Evolutionary conservation across 1,139 yeast species (phyloP).

Genomic region (Nakaseomyces glabratus): DNA sequence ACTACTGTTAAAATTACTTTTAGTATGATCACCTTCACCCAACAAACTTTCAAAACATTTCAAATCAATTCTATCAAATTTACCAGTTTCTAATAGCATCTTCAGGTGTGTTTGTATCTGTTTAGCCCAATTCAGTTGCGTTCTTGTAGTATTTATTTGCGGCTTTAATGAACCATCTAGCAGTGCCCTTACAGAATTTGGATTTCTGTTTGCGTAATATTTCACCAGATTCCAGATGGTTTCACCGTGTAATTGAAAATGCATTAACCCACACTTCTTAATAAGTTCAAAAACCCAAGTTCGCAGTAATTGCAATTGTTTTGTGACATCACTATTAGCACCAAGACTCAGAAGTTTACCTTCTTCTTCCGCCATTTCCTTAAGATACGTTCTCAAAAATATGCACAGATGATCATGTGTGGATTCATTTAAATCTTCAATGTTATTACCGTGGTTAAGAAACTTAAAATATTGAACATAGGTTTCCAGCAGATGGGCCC

Average conservation of each 20-base stretch:
- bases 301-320: conserved; percentile 43
- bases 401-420: conserved; percentile 50
- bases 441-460: conserved; percentile 31
- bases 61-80: conserved; percentile 39
- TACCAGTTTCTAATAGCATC: conserved; percentile 37
- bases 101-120: conserved; percentile 35
- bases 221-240: conserved; percentile 54
- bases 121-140: conserved; percentile 23
- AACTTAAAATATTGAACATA: conserved; percentile 46
- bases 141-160: conserved; percentile 25
- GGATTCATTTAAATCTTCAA: conserved; percentile 38
- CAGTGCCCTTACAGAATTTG: conserved; percentile 42
- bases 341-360: conserved; percentile 58
- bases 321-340: conserved; percentile 55
- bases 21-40: conserved; percentile 18
- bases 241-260: conserved; percentile 49
- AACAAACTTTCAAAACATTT: conserved; percentile 38
- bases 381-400: conserved; percentile 48
- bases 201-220: conserved; percentile 42
- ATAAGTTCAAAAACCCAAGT: conserved; percentile 45
- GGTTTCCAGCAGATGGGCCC: conserved; percentile 62
- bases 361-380: conserved; percentile 53
- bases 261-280: conserved; percentile 44
- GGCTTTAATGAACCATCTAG: conserved; percentile 38
- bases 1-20: conserved; percentile 39